These are phyloP conservation scores for Basidiobolus meristosporus DNA, from an alignment of 371 early-diverging fungal genomes.

Conservation along the genomic window DNA sequence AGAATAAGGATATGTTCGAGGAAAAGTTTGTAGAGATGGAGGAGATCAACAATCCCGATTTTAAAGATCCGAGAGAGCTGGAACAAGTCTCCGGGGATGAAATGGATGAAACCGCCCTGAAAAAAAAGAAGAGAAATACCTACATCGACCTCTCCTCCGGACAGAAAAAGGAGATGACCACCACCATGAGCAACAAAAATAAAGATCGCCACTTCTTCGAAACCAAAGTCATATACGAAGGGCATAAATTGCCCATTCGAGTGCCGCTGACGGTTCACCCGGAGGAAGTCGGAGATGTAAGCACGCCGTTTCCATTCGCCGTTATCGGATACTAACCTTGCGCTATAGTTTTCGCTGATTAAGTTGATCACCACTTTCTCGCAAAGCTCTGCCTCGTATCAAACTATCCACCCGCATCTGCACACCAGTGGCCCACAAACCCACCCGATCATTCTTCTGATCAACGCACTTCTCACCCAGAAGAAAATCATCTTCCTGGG, in stretches of 20 bases:
- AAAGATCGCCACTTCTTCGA: constrained; percentile 76
- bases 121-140: constrained; percentile 16
- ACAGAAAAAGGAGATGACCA: constrained; percentile 13
- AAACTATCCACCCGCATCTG: constrained; percentile 63
- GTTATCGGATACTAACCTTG: background rate
- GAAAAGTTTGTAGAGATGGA: constrained; percentile 46
- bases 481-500: constrained; percentile 90
- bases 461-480: constrained; percentile 76
- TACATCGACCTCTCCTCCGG: constrained; percentile 30
- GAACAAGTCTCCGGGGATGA: constrained; percentile 5
- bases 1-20: constrained; percentile 66
- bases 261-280: constrained; percentile 68
- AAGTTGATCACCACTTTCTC: constrained; percentile 53
- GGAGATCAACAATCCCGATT: constrained; percentile 1
- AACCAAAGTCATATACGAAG: constrained; percentile 62
- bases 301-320: constrained; percentile 2
- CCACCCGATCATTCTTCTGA: constrained; percentile 65
- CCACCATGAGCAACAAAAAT: constrained; percentile 18
- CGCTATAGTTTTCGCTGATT: constrained; percentile 49
- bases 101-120: constrained; percentile 7
- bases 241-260: constrained; percentile 62
- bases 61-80: background rate
- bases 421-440: constrained; percentile 63
- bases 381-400: constrained; percentile 13
- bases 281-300: constrained; percentile 85